Evolutionary conservation across 345 rosid species (phyloP).

Genomic region (Hibiscus tridactylites): DNA sequence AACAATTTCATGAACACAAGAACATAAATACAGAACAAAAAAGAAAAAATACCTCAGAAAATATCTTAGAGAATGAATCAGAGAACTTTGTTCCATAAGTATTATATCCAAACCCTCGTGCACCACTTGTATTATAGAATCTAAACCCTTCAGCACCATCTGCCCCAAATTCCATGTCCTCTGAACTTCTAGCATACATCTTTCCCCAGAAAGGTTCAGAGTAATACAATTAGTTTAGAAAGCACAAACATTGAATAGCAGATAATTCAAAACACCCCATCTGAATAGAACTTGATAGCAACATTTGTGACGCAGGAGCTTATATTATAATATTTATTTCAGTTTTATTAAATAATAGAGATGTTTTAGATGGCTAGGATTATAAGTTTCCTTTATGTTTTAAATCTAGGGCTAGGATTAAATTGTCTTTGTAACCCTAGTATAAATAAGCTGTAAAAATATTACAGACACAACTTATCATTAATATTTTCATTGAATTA

Average conservation of each 20-base stretch:
- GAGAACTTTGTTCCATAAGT: slow-evolving; percentile 59
- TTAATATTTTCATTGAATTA: too few relatives aligned
- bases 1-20: not conserved
- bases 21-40: not conserved
- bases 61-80: slow-evolving; percentile 73
- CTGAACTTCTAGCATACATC: slow-evolving; percentile 38
- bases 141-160: slow-evolving; percentile 47
- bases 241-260: not conserved
- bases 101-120: slow-evolving; percentile 44
- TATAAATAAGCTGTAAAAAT: too few relatives aligned
- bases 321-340: too few relatives aligned
- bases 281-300: not conserved
- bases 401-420: too few relatives aligned
- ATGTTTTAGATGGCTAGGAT: too few relatives aligned
- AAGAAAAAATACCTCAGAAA: slow-evolving; percentile 57
- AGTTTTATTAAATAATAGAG: too few relatives aligned
- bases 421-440: too few relatives aligned
- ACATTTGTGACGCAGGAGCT: not conserved
- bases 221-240: slow-evolving; percentile 10
- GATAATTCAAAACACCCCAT: not conserved
- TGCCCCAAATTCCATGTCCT: slow-evolving; percentile 39
- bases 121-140: slow-evolving; percentile 30
- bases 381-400: too few relatives aligned
- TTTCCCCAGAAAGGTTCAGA: slow-evolving; percentile 19
- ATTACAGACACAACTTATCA: too few relatives aligned